These are phyloP conservation scores for Rhodofomes roseus DNA, from an alignment of 1,284 basidiomycete genomes.

Conservation along the genomic window DNA sequence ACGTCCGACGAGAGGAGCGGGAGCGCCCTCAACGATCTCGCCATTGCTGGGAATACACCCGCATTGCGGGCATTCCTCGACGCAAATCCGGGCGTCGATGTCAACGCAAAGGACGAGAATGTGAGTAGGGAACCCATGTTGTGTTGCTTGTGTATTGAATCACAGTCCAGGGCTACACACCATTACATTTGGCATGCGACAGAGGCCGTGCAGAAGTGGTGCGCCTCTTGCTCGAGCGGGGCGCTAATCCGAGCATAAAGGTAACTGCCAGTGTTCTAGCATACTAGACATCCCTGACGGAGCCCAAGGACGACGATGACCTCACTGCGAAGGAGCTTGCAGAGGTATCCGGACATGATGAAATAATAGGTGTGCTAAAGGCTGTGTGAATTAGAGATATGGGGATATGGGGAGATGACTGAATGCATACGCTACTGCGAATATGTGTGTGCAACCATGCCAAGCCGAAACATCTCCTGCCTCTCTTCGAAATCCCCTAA, in stretches of 20 bases:
- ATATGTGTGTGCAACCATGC: conserved; percentile 13
- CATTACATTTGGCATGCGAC: conserved; percentile 83
- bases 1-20: conserved; percentile 33
- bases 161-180: conserved; percentile 71
- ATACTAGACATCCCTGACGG: neutral
- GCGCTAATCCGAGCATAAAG: conserved; percentile 63
- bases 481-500: no score
- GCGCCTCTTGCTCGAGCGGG: conserved; percentile 55
- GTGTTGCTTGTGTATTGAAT: conserved; percentile 6
- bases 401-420: neutral
- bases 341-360: conserved; percentile 57
- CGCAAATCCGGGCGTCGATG: conserved; percentile 32
- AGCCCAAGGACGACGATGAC: conserved; percentile 65
- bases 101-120: conserved; percentile 57
- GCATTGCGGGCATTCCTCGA: conserved; percentile 46
- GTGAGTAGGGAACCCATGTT: conserved; percentile 39
- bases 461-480: neutral
- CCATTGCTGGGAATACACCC: conserved; percentile 52
- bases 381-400: neutral
- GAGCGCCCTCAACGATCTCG: conserved; percentile 58
- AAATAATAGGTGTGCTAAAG: conserved; percentile 50
- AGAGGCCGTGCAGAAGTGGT: conserved; percentile 64
- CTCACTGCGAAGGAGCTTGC: conserved; percentile 67
- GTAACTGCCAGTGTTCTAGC: conserved; percentile 32
- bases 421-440: neutral